A percentile compares a stretch with the other conserved stretches of the same genome.
Conservation (phyloP, 169 alveolate genomes). For the Besnoitia besnoiti region DNA sequence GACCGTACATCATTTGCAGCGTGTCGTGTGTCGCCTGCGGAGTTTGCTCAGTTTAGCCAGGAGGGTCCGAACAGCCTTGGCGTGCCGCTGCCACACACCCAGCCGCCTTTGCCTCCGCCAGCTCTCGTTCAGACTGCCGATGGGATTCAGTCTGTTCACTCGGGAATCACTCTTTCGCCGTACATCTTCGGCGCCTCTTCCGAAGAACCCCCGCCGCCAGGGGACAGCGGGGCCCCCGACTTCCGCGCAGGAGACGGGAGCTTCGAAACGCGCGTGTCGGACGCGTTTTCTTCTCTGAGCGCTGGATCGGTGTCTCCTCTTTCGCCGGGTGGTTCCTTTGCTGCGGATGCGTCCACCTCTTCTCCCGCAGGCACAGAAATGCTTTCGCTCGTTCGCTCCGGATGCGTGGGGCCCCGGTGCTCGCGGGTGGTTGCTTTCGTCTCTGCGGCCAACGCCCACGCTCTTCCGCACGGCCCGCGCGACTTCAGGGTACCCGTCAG, state of each 20-base stretch:
- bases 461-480: background rate
- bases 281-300: background rate
- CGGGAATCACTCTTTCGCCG: background rate
- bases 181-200: background rate
- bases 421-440: background rate
- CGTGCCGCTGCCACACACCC: background rate
- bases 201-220: background rate
- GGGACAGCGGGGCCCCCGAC: background rate
- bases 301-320: background rate
- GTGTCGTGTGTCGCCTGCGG: background rate
- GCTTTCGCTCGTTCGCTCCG: background rate
- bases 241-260: background rate
- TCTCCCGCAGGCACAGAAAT: background rate
- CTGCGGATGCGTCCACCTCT: background rate
- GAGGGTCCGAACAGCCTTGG: background rate
- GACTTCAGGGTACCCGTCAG: background rate
- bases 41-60: background rate
- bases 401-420: background rate
- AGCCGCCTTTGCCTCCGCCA: background rate
- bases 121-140: background rate
- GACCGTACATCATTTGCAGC: background rate
- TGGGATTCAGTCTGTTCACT: background rate
- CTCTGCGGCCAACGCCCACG: background rate
- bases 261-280: background rate
- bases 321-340: background rate